Percentiles rank a stretch among this genome's conserved stretches.
phyloP scores from a whole-genome alignment of 306 rosid genomes.

The Quercus mongolica region DNA sequence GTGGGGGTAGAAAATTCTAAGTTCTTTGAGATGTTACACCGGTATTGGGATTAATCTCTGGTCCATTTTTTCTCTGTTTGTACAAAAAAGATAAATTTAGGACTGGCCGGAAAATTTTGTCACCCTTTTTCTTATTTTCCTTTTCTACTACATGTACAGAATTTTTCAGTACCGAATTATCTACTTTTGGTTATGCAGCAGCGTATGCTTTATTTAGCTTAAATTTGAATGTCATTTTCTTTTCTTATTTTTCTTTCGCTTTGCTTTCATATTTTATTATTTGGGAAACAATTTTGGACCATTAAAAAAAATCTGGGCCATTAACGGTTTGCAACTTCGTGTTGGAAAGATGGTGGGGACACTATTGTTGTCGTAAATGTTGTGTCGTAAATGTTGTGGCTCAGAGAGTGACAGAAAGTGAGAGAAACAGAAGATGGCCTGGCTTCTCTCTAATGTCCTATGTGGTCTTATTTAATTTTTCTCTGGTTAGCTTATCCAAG shows the following conservation, averaged over 20 bases:
- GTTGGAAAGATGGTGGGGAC: not conserved
- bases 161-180: conserved; percentile 25
- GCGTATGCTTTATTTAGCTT: not conserved
- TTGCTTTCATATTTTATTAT: too few relatives aligned
- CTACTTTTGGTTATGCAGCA: not conserved
- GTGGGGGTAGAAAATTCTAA: conserved; percentile 7
- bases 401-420: not conserved
- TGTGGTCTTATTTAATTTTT: conserved; percentile 18
- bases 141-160: conserved; percentile 58
- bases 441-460: conserved; percentile 30
- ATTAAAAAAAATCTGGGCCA: too few relatives aligned
- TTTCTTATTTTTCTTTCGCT: not conserved
- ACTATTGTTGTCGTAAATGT: not conserved
- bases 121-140: conserved; percentile 26
- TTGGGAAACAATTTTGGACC: not conserved
- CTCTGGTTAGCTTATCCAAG: conserved; percentile 4
- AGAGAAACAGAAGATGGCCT: not conserved
- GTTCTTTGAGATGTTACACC: conserved; percentile 26
- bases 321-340: too few relatives aligned
- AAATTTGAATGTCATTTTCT: not conserved
- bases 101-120: conserved; percentile 80
- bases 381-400: not conserved
- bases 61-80: conserved; percentile 35
- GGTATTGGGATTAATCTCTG: conserved; percentile 36
- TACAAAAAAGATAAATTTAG: conserved; percentile 39